Conservation (phyloP, 331 rosid species). For the Rhamnella rubrinervis region DNA sequence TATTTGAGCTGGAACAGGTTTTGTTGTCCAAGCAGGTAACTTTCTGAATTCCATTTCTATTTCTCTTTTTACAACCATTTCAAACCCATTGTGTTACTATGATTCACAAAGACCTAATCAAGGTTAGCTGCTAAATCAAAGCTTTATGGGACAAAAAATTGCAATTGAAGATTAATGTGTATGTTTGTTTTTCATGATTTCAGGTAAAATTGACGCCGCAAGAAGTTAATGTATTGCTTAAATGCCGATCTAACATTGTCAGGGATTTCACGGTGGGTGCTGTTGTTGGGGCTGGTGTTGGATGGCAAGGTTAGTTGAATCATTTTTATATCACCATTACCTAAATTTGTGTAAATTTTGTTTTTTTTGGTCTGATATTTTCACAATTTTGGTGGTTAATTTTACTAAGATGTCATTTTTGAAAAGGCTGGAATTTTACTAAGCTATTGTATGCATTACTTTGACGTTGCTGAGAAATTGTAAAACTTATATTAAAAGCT, state of each 20-base stretch:
- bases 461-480: too few relatives aligned
- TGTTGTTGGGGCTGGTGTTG: slow-evolving; percentile 35
- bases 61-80: not conserved
- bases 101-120: slow-evolving; percentile 6
- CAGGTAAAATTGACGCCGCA: slow-evolving; percentile 51
- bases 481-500: too few relatives aligned
- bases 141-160: not conserved
- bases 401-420: too few relatives aligned
- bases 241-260: slow-evolving; percentile 41
- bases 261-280: slow-evolving; percentile 30
- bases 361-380: too few relatives aligned
- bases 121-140: not conserved
- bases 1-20: slow-evolving; percentile 43
- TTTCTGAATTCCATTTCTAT: slow-evolving; percentile 2
- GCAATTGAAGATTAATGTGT: not conserved
- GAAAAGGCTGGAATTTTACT: too few relatives aligned
- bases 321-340: not conserved
- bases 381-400: too few relatives aligned
- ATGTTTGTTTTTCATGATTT: not conserved
- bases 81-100: not conserved
- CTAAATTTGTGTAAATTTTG: not conserved
- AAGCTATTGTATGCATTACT: too few relatives aligned
- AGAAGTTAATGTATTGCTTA: slow-evolving; percentile 38
- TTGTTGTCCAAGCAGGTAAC: slow-evolving; percentile 56
- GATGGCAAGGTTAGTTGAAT: slow-evolving; percentile 52